Evolutionary conservation across 2,329 filamentous ascomycete species (phyloP).

Genomic region (Davidsoniella virescens): DNA sequence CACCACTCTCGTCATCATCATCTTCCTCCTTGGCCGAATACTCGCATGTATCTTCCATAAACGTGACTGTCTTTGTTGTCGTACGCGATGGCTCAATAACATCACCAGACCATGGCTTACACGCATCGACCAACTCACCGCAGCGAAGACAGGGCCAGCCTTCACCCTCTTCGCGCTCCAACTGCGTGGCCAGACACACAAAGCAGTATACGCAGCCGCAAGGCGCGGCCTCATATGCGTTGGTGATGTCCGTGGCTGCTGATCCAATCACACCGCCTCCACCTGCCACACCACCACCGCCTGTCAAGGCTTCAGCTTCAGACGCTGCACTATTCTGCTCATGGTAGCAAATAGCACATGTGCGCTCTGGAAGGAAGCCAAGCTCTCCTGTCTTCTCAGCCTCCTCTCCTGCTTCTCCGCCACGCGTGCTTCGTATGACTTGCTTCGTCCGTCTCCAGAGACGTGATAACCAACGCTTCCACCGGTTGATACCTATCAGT

Average conservation of each 20-base stretch:
- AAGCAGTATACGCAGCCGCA: constrained; percentile 95
- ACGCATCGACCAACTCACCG: constrained; percentile 67
- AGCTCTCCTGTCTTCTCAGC: constrained; percentile 52
- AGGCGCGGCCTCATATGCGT: constrained; percentile 80
- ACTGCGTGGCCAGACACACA: constrained; percentile 75
- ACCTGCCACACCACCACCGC: constrained; percentile 48
- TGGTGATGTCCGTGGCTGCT: constrained; percentile 84
- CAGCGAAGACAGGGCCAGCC: constrained; percentile 87
- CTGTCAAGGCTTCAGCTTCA: constrained; percentile 62
- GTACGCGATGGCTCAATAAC: constrained; percentile 46
- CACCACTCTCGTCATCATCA: not conserved
- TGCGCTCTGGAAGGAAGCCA: constrained; percentile 75
- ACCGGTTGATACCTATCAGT: constrained; percentile 83
- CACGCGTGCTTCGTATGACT: constrained; percentile 28
- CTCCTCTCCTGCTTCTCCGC: constrained; percentile 20
- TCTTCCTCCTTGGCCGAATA: constrained; percentile 14
- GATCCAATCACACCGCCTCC: constrained; percentile 70
- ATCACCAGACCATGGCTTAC: constrained; percentile 82
- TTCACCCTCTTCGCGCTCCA: constrained; percentile 86
- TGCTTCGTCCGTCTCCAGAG: constrained; percentile 70
- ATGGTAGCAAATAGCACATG: constrained; percentile 92
- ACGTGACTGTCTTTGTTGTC: constrained; percentile 42
- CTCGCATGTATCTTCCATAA: constrained; percentile 34
- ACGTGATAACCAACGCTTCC: constrained; percentile 76
- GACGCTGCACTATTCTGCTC: constrained; percentile 64